phyloP scores from a whole-genome alignment of 441 rosid genomes.

The Gossypium lobatum region DNA sequence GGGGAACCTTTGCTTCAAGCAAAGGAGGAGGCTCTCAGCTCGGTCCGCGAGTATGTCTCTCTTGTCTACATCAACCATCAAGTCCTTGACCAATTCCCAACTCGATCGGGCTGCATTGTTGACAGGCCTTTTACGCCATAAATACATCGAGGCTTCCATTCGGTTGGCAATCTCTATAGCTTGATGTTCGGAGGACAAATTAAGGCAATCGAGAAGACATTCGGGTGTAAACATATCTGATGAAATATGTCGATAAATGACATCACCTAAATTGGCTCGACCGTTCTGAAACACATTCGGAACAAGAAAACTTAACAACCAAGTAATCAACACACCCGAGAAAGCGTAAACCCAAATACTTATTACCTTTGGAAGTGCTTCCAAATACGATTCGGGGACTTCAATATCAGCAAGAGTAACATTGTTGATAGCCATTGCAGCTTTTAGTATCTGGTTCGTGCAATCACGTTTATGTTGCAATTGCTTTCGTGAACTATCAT shows the following conservation, averaged over 20 bases:
- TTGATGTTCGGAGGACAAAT: conserved; percentile 88
- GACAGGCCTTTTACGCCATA: conserved; percentile 63
- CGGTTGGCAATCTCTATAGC: conserved; percentile 91
- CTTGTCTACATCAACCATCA: conserved; percentile 82
- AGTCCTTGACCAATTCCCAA: conserved; percentile 87
- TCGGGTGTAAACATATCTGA: conserved; percentile 89
- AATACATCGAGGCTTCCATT: conserved; percentile 70
- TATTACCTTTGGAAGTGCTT: conserved; percentile 86
- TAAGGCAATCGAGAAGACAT: conserved; percentile 83
- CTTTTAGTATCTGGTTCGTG: conserved; percentile 91
- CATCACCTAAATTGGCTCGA: conserved; percentile 80
- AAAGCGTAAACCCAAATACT: neutral
- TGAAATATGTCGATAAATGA: conserved; percentile 69
- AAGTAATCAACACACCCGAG: too few species aligned
- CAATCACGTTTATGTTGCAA: conserved; percentile 89
- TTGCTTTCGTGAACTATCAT: conserved; percentile 67
- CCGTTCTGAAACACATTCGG: conserved; percentile 59
- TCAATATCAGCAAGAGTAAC: conserved; percentile 80
- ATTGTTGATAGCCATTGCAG: conserved; percentile 95
- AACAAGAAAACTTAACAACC: conserved; percentile 8
- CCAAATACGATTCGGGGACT: conserved; percentile 76
- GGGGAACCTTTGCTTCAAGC: conserved; percentile 84
- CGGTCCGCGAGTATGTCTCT: conserved; percentile 77
- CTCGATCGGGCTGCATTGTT: conserved; percentile 51
- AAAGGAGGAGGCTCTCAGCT: conserved; percentile 79